phyloP scores from a whole-genome alignment of 2,329 filamentous ascomycete species.

The Emergomyces pasteurianus region DNA sequence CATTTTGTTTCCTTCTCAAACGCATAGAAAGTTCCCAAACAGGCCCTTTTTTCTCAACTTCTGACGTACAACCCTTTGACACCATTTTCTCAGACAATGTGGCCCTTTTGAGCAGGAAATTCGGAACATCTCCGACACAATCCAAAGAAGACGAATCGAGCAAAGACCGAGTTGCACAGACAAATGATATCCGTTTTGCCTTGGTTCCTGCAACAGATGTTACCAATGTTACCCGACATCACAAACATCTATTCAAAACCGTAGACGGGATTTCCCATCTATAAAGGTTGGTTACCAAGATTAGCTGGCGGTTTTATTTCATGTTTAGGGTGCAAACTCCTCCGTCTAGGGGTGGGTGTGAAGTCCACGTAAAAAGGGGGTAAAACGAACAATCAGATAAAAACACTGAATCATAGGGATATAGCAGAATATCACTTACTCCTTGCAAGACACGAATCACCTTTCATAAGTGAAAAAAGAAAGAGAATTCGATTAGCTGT shows the following conservation, averaged over 20 bases:
- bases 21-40: not conserved
- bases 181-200: no score
- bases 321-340: not conserved
- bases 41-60: not conserved
- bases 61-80: not conserved
- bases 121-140: no score
- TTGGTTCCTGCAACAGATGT: not conserved
- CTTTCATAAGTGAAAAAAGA: not conserved
- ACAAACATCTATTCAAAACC: conserved; percentile 9
- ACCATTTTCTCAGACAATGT: not conserved
- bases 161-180: no score
- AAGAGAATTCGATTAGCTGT: not conserved
- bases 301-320: not conserved
- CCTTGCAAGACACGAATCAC: conserved; percentile 8
- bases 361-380: no score
- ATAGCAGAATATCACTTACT: conserved; percentile 5
- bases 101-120: no score
- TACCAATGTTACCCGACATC: no score
- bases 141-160: no score
- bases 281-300: not conserved
- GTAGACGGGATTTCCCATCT: conserved; percentile 13
- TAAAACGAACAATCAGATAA: not conserved
- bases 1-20: no score
- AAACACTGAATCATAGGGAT: not conserved
- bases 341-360: no score